Evolutionary conservation across 2,329 filamentous ascomycete species (phyloP).

Genomic region (Hypoxylon sp.): DNA sequence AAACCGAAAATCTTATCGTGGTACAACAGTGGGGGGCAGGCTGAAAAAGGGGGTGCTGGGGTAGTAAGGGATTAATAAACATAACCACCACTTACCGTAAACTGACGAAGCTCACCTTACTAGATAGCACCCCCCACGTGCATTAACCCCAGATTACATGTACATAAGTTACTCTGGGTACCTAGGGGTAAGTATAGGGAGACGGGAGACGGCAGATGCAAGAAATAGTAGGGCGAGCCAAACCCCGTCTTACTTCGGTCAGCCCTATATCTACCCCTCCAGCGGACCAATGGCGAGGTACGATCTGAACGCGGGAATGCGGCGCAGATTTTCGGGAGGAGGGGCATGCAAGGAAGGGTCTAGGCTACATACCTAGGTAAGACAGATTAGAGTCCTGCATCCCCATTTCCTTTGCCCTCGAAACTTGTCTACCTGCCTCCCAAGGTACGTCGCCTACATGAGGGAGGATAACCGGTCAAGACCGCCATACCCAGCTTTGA

Average conservation of each 20-base stretch:
- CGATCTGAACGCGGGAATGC: constrained; percentile 4
- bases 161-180: neutral
- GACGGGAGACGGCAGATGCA: neutral
- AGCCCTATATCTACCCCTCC: constrained; percentile 9
- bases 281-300: neutral
- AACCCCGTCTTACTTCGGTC: neutral
- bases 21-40: no score
- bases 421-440: neutral
- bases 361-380: constrained; percentile 2
- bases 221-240: constrained; percentile 1
- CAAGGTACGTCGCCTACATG: neutral
- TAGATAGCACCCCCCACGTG: neutral
- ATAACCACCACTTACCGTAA: neutral
- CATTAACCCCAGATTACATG: neutral
- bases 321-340: neutral
- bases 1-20: constrained; percentile 1
- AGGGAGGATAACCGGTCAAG: neutral
- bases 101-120: neutral
- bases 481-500: neutral
- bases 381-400: constrained; percentile 1
- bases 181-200: neutral
- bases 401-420: neutral
- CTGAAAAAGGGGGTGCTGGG: no score
- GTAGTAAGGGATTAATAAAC: neutral
- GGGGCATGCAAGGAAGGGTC: neutral